Evolutionary conservation across 441 rosid species (phyloP), one percentile per base, ranked within the genome.

Genomic region (Jatropha multifida): DNA sequence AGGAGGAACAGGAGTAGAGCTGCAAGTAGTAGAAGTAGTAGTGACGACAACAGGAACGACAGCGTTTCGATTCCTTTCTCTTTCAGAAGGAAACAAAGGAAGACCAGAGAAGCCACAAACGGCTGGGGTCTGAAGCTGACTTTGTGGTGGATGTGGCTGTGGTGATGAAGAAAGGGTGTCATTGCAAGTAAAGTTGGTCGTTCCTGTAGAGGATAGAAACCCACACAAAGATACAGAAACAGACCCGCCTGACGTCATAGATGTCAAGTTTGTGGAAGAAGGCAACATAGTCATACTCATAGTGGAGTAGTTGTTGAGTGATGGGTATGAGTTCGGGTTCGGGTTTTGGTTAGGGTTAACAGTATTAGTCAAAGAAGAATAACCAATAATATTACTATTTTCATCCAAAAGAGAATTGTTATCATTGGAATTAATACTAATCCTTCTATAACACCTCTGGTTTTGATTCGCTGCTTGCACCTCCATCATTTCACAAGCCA

Each of bases 31-130:
- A n/a, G 41, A 5, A 6, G 62, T 15, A 61, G 59, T 1, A 59
- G 10, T n/a, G 7, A 14, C 20, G n/a, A 18, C 7, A 11, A 61
- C 11, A 3, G 54, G 14, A 20, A 4, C 15, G 27, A 18, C 32
- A 37, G 81, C 65, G 77, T 72, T 66, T 18, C 72, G 76, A 20
- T 46, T 73, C 55, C 71, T 75, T 7, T 75, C 72, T 63, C 85
- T 80, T 66, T 89, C 94, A 0, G 99, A 88, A 51, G 95, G 94
- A 65, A 95, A 95, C 77, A 95, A 84, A 4, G 99, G 99, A 5
- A 95, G 82, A 42, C 98, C 98, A 14, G 99, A 95, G 79, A 93
- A 92, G 73, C 91, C 95, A 78, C 99, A 95, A n/a, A 95, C 89
- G 11, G 96, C 90, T 7, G 98, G 96, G 23, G 88, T 76, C 27